phyloP scores from a whole-genome alignment of 306 rosid species.

The Castanea mollissima region DNA sequence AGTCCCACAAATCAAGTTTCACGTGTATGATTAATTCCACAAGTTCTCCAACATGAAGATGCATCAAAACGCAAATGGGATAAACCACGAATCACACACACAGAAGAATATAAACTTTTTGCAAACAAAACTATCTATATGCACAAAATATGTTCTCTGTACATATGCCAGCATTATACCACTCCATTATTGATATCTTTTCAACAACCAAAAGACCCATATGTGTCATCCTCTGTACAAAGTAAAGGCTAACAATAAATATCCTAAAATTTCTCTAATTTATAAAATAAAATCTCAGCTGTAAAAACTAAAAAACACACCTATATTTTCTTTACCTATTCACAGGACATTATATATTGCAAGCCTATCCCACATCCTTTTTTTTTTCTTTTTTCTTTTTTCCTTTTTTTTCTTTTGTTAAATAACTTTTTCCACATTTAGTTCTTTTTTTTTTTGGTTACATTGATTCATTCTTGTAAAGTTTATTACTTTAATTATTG shows the following conservation, averaged over 20 bases:
- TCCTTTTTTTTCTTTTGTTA: not conserved
- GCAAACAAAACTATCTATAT: not conserved
- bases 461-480: not conserved
- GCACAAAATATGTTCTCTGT: constrained; percentile 10
- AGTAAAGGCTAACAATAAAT: not conserved
- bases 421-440: not conserved
- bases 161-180: not conserved
- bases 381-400: not conserved
- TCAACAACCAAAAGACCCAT: not conserved
- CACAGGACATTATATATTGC: not conserved
- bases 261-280: not conserved
- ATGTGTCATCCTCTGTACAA: not conserved
- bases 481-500: not conserved
- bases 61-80: not conserved
- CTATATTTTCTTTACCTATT: not conserved
- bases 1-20: not conserved
- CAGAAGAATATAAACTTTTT: not conserved
- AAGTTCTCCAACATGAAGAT: not conserved
- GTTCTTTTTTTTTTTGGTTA: not conserved
- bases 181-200: not conserved
- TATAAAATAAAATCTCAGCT: not conserved
- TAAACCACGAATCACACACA: not conserved
- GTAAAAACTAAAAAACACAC: not conserved
- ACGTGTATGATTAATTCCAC: not conserved
- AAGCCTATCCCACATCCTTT: not conserved